Conservation (phyloP, 2,329 filamentous ascomycete genomes). For the Zopfia rhizophila region DNA sequence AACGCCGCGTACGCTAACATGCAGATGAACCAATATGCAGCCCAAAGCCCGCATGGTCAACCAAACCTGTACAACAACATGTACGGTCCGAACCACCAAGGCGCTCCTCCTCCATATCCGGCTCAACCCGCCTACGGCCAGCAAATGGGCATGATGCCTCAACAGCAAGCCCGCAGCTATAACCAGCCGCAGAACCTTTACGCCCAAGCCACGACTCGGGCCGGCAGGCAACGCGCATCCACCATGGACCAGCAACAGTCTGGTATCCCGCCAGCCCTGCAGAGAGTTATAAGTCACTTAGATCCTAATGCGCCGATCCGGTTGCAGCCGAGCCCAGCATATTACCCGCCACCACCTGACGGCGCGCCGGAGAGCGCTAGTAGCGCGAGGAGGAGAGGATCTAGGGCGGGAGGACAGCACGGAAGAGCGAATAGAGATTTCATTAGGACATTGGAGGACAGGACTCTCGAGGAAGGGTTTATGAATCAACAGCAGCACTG, state of each 20-base stretch:
- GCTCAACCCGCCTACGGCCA: conserved; percentile 69
- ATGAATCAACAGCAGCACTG: conserved; percentile 78
- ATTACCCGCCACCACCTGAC: conserved; percentile 93
- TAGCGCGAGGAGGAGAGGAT: conserved; percentile 78
- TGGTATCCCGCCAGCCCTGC: conserved; percentile 90
- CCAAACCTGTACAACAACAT: conserved; percentile 82
- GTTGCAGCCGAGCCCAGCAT: conserved; percentile 93
- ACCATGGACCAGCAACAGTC: conserved; percentile 96
- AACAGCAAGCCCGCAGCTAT: conserved; percentile 51
- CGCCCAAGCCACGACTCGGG: conserved; percentile 78
- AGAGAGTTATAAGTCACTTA: conserved; percentile 93
- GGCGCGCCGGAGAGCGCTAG: conserved; percentile 74
- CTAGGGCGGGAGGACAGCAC: conserved; percentile 70
- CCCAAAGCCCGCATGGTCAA: conserved; percentile 56
- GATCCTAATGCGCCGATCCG: conserved; percentile 95
- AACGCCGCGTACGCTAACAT: conserved; percentile 73
- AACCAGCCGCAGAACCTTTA: conserved; percentile 77
- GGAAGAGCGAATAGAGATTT: conserved; percentile 79
- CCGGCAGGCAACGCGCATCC: conserved; percentile 86
- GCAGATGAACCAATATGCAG: conserved; percentile 67
- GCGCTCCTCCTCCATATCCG: conserved; percentile 81
- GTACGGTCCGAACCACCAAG: conserved; percentile 75
- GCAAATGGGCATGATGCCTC: conserved; percentile 66
- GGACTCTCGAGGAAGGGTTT: conserved; percentile 92
- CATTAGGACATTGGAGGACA: conserved; percentile 92